Conservation (phyloP, 495 filamentous ascomycete genomes). For the Xylaria grammica region DNA sequence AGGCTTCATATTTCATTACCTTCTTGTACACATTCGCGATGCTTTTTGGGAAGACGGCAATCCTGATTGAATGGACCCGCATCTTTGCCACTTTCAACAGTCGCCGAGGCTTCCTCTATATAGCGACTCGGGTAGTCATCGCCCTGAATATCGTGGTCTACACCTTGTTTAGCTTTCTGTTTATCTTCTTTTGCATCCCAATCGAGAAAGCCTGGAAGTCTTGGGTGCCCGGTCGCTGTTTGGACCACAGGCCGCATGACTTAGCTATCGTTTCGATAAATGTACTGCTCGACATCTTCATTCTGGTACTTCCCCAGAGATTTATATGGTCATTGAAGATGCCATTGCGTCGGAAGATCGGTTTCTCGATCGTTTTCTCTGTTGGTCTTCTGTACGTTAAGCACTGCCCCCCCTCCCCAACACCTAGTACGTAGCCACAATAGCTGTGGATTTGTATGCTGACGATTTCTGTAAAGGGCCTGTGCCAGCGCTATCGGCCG, state of each 20-base stretch:
- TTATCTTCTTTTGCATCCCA: slow-evolving; percentile 49
- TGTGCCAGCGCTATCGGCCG: neutral
- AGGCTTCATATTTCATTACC: no score
- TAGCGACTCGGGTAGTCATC: neutral
- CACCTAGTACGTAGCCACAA: no score
- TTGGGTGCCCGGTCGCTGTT: slow-evolving; percentile 27
- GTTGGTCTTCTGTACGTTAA: slow-evolving; percentile 42
- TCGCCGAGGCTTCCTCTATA: slow-evolving; percentile 26
- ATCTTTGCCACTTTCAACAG: slow-evolving; percentile 30
- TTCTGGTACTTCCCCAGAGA: slow-evolving; percentile 36
- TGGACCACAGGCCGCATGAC: slow-evolving; percentile 21
- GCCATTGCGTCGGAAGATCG: slow-evolving; percentile 26
- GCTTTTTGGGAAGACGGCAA: slow-evolving; percentile 37
- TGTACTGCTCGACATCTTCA: slow-evolving; percentile 35
- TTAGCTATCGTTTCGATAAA: slow-evolving; percentile 24
- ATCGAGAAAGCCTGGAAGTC: slow-evolving; percentile 33
- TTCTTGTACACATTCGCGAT: slow-evolving; percentile 27
- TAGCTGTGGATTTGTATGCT: no score
- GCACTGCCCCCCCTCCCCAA: no score
- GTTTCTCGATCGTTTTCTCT: slow-evolving; percentile 34
- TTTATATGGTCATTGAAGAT: slow-evolving; percentile 35
- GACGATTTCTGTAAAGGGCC: neutral
- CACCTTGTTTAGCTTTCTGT: slow-evolving; percentile 44
- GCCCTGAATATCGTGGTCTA: slow-evolving; percentile 41
- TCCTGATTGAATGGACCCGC: slow-evolving; percentile 43